Conservation (phyloP, 805 yeast species). For the Metschnikowia picachoensis region DNA sequence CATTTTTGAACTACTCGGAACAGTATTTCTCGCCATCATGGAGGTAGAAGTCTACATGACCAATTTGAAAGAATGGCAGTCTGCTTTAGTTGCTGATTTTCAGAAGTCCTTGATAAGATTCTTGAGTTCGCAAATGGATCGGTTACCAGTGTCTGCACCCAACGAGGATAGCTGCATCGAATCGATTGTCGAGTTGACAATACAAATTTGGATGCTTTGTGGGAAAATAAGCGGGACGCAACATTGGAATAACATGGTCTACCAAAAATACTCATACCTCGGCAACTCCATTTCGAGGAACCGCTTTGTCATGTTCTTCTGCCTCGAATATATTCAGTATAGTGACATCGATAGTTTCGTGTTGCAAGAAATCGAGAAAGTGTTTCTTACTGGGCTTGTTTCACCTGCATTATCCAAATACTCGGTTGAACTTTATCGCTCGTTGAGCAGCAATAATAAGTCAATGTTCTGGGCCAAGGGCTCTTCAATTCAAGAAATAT, state of each 20-base stretch:
- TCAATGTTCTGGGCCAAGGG: slow-evolving; percentile 20
- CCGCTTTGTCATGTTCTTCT: slow-evolving; percentile 28
- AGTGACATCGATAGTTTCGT: slow-evolving; percentile 15
- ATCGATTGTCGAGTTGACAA: slow-evolving; percentile 23
- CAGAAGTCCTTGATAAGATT: slow-evolving; percentile 9
- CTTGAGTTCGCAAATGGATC: slow-evolving; percentile 32
- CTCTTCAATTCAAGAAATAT: slow-evolving; percentile 16
- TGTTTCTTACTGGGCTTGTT: slow-evolving; percentile 25
- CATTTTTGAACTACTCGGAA: slow-evolving; percentile 8
- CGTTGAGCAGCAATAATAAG: slow-evolving; percentile 15
- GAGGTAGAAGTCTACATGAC: slow-evolving; percentile 2
- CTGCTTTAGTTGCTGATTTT: slow-evolving; percentile 17
- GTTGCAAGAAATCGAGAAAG: slow-evolving; percentile 14
- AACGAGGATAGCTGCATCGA: slow-evolving; percentile 21
- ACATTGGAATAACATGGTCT: slow-evolving; percentile 34
- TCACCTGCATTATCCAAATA: slow-evolving; percentile 27
- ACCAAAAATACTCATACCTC: slow-evolving; percentile 37
- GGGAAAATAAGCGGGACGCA: slow-evolving; percentile 17
- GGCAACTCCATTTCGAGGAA: slow-evolving; percentile 38
- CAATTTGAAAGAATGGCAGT: slow-evolving; percentile 17
- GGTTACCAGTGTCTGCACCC: slow-evolving; percentile 28
- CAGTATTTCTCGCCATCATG: slow-evolving; percentile 9
- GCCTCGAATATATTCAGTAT: slow-evolving; percentile 23
- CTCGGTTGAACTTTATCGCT: slow-evolving; percentile 20
- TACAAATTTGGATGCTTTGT: slow-evolving; percentile 30